Conservation (phyloP, 768 basidiomycete genomes). For the Tremella fuciformis region DNA sequence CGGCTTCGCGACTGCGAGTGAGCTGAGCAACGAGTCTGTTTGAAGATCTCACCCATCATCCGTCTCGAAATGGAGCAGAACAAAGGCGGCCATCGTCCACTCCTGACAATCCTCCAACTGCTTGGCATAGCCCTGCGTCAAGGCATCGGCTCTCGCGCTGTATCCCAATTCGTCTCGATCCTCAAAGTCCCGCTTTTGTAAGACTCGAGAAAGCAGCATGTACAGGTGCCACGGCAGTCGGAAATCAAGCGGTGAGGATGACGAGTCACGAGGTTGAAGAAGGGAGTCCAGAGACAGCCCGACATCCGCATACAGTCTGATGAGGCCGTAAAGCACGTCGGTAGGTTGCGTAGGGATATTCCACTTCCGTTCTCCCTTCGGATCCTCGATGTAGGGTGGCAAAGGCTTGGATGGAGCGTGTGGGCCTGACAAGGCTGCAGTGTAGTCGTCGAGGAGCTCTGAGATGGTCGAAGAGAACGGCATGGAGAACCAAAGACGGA, state of each 20-base stretch:
- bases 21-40: not conserved
- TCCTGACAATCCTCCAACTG: slow-evolving; percentile 77
- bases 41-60: slow-evolving; percentile 65
- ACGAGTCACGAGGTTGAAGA: slow-evolving; percentile 70
- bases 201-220: slow-evolving; percentile 75
- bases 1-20: slow-evolving; percentile 67
- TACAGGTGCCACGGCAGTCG: slow-evolving; percentile 91
- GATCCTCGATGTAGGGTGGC: slow-evolving; percentile 43
- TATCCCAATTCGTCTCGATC: slow-evolving; percentile 69
- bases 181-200: slow-evolving; percentile 80
- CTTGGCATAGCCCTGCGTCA: slow-evolving; percentile 79
- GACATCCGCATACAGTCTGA: slow-evolving; percentile 71
- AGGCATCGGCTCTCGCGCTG: slow-evolving; percentile 74
- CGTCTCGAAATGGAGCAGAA: slow-evolving; percentile 81
- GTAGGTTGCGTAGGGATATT: slow-evolving; percentile 28
- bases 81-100: slow-evolving; percentile 83
- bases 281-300: slow-evolving; percentile 65
- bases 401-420: slow-evolving; percentile 46
- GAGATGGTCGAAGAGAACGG: slow-evolving; percentile 62
- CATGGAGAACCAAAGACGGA: slow-evolving; percentile 84
- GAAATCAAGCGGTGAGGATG: slow-evolving; percentile 71
- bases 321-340: slow-evolving; percentile 78
- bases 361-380: slow-evolving; percentile 15
- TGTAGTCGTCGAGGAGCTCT: slow-evolving; percentile 65
- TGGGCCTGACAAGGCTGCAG: slow-evolving; percentile 53